Base-by-base conservation (phyloP, 2,329 filamentous ascomycete genomes). In the Cordyceps militaris region DNA sequence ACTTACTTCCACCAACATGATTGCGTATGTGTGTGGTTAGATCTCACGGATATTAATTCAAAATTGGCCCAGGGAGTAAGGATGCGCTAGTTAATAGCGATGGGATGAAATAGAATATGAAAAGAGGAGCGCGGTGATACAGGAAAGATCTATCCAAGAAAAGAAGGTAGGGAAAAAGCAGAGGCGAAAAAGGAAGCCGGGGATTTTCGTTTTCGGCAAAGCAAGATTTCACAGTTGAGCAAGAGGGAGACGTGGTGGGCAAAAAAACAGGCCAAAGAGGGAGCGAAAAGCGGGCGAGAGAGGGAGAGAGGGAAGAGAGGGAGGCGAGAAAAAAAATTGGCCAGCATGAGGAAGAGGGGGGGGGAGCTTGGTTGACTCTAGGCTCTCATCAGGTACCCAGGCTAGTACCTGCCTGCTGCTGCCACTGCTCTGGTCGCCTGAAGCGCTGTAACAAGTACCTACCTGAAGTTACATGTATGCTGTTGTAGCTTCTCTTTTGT, bases 1-100 rank as follows among this genome's bases (percentile, higher is more conserved):
- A 71, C 70, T 69, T 64, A 72, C 70, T 65, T 72, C 70, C 58
- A 71, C 69, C 69, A 72, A 67, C 70, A 72, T 71, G 40, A 10
- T 30, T 32, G 38, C 44, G 40, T 42, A 5, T 36, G 30, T 53
- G 13, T 55, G 42, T 58, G 48, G 32, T 36, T 40, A 28, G 42
- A 38, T 51, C 19, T 42, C 56, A 46, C 38, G 21, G 40, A 28
- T 46, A 26, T 46, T 36, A 32, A 51, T 28, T 26, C 23, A 58
- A 44, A 19, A 49, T n/a, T 43, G 46, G 21, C 36, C 24, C 44
- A 44, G 30, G 19, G 26, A 57, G n/a, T 50, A 51, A 51, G 11
- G 55, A 57, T 50, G 40, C 14, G 16, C 23, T 28, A 11, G 21
- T 28, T 16, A 28, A 19, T 34, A 24, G 24, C 34, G 54, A 56